Evolutionary conservation across 805 yeast species (phyloP).

Genomic region (Hanseniaspora hatyaiensis): DNA sequence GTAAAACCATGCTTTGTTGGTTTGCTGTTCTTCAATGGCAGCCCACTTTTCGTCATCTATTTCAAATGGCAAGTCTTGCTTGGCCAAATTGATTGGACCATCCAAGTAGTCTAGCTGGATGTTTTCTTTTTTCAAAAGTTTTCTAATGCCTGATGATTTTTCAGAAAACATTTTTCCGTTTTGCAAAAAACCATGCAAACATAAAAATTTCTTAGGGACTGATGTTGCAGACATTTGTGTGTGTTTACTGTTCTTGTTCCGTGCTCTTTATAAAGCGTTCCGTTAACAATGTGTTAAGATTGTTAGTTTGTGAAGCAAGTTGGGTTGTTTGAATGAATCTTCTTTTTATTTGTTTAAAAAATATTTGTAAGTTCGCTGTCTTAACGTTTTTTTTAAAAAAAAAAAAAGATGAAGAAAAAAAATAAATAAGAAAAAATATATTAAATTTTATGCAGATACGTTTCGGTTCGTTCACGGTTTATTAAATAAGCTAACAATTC

Average conservation of each 20-base stretch:
- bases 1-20: constrained; percentile 65
- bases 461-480: not conserved
- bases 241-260: not conserved
- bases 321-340: not conserved
- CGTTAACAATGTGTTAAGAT: not conserved
- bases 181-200: constrained; percentile 86
- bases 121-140: constrained; percentile 51
- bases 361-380: no score
- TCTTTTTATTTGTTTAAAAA: not conserved
- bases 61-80: constrained; percentile 65
- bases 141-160: constrained; percentile 81
- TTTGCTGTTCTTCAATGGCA: constrained; percentile 36
- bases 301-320: not conserved
- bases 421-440: not conserved
- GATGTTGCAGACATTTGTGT: constrained; percentile 9
- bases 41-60: constrained; percentile 43
- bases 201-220: constrained; percentile 43
- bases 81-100: constrained; percentile 58
- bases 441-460: not conserved
- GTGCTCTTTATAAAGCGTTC: constrained; percentile 15
- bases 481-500: no score
- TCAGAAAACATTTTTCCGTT: constrained; percentile 72
- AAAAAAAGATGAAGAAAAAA: not conserved
- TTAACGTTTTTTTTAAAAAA: no score
- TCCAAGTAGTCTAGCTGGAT: constrained; percentile 65